Evolutionary conservation across 2,329 filamentous ascomycete genomes (phyloP).

Genomic region (Ophiostoma himal-ulmi): DNA sequence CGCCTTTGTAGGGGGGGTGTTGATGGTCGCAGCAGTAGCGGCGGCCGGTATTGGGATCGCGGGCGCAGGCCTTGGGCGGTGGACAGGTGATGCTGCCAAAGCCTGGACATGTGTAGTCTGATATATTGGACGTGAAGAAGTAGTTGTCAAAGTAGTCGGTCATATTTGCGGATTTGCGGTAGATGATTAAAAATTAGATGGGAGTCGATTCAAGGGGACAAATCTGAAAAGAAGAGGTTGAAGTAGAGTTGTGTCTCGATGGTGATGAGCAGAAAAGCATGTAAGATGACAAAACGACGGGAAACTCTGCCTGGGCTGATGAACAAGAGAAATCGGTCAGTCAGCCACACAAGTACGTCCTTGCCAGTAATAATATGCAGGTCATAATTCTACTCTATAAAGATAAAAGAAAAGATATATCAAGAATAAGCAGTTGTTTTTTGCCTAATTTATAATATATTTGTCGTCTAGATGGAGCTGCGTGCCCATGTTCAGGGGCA

Average conservation of each 20-base stretch:
- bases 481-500: not conserved
- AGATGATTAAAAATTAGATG: not conserved
- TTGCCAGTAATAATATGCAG: not conserved
- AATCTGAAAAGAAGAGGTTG: not conserved
- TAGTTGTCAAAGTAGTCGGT: slow-evolving; percentile 24
- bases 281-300: not conserved
- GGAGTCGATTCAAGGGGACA: not conserved
- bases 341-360: too few relatives aligned
- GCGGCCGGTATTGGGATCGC: slow-evolving; percentile 25
- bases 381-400: not conserved
- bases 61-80: slow-evolving; percentile 26
- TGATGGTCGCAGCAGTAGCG: slow-evolving; percentile 24
- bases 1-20: not conserved
- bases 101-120: slow-evolving; percentile 22
- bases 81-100: slow-evolving; percentile 20
- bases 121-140: slow-evolving; percentile 25
- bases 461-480: too few relatives aligned
- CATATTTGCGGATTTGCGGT: slow-evolving; percentile 20
- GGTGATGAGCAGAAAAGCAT: not conserved
- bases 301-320: not conserved
- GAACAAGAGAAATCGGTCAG: too few relatives aligned
- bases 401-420: not conserved
- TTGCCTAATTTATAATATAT: too few relatives aligned
- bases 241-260: not conserved
- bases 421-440: too few relatives aligned